phyloP scores from a whole-genome alignment of 202 grass and related monocot species.

The Digitaria exilis region DNA sequence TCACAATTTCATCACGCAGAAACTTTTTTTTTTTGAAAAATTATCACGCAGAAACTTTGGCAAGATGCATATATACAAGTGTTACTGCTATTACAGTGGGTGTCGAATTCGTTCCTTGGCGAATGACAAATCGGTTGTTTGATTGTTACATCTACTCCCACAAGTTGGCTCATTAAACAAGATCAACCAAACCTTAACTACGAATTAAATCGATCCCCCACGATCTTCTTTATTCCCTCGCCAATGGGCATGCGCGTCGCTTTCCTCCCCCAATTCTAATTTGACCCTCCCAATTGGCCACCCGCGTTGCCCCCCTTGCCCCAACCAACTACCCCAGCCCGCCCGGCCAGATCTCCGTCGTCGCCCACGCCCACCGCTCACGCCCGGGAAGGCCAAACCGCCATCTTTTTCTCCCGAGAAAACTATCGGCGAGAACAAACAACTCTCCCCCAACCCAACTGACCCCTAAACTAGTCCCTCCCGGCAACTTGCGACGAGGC shows the following conservation, averaged over 20 bases:
- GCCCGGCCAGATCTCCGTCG: not conserved
- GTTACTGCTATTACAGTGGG: not conserved
- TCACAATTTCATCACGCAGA: not conserved
- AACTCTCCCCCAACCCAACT: conserved; percentile 29
- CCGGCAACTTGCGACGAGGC: conserved; percentile 45
- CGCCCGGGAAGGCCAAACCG: conserved; percentile 11
- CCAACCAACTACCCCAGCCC: conserved; percentile 42
- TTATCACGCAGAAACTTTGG: not conserved
- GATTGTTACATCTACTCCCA: conserved; percentile 31
- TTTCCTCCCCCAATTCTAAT: conserved; percentile 42
- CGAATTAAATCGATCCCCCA: not conserved
- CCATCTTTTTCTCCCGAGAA: not conserved
- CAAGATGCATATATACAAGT: not conserved
- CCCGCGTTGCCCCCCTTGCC: not conserved
- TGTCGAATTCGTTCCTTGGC: not conserved
- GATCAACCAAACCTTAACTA: conserved; percentile 31
- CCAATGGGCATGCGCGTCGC: conserved; percentile 32
- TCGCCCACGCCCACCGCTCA: conserved; percentile 8
- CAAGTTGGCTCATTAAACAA: conserved; percentile 49
- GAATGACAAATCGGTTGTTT: not conserved
- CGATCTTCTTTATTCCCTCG: conserved; percentile 21
- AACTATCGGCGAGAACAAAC: conserved; percentile 15
- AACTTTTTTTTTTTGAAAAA: too few species aligned
- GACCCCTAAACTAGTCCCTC: conserved; percentile 19
- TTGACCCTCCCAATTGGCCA: conserved; percentile 10